These are phyloP conservation scores for Penicillium sp. DNA, from an alignment of 2,329 filamentous ascomycete genomes.

Conservation along the genomic window DNA sequence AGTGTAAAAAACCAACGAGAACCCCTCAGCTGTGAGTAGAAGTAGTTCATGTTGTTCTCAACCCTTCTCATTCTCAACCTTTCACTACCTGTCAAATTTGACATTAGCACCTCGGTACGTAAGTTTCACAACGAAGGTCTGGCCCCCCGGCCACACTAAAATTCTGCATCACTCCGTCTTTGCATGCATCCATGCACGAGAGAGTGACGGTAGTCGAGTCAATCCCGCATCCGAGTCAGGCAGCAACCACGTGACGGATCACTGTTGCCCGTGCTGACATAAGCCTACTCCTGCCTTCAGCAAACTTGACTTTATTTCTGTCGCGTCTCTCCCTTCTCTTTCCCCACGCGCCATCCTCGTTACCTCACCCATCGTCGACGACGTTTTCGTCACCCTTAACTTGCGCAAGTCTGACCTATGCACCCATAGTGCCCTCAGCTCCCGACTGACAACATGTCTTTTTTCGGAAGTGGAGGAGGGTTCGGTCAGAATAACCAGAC, in stretches of 20 bases:
- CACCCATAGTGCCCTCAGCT: constrained; percentile 28
- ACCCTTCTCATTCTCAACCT: neutral
- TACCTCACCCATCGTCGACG: constrained; percentile 3
- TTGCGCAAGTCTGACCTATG: constrained; percentile 12
- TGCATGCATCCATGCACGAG: neutral
- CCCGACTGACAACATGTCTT: constrained; percentile 38
- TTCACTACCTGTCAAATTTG: neutral
- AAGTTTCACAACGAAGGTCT: neutral
- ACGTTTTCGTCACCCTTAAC: constrained; percentile 1
- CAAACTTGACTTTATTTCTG: constrained; percentile 27
- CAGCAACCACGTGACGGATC: constrained; percentile 21
- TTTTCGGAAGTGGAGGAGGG: constrained; percentile 53
- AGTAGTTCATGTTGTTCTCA: neutral
- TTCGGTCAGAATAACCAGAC: constrained; percentile 60
- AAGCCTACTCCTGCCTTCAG: constrained; percentile 14
- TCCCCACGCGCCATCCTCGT: constrained; percentile 17
- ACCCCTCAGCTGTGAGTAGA: neutral
- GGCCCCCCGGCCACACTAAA: neutral
- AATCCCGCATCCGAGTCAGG: constrained; percentile 8
- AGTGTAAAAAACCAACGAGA: neutral
- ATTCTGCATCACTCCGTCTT: neutral
- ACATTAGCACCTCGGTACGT: neutral
- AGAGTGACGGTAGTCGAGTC: neutral
- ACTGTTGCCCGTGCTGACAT: constrained; percentile 21
- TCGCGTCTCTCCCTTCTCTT: constrained; percentile 24